Percentiles rank a stretch among this genome's conserved stretches.
Evolutionary conservation across 2,329 filamentous ascomycete species (phyloP).

Genomic region (Didymella sp.): DNA sequence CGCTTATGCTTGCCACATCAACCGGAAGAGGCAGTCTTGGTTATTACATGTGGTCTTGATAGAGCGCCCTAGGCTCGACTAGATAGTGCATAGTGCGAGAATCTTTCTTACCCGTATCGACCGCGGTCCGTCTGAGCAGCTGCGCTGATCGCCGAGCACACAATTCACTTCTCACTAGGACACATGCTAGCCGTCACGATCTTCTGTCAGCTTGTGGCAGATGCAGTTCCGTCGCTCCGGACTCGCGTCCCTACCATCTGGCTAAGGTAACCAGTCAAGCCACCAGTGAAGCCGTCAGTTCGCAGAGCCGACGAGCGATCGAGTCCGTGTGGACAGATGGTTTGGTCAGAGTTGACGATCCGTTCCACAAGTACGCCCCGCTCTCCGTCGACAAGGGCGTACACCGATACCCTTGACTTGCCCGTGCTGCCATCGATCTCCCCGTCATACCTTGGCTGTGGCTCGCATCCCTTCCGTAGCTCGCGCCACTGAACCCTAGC

Average conservation of each 20-base stretch:
- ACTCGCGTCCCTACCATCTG: slow-evolving; percentile 27
- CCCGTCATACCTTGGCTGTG: slow-evolving; percentile 43
- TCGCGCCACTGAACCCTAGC: slow-evolving; percentile 41
- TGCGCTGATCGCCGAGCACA: slow-evolving; percentile 36
- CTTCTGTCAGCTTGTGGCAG: slow-evolving; percentile 18
- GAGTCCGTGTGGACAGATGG: slow-evolving; percentile 27
- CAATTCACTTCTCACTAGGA: slow-evolving; percentile 30
- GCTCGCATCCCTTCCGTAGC: slow-evolving; percentile 48
- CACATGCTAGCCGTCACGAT: slow-evolving; percentile 21
- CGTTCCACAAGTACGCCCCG: slow-evolving; percentile 47
- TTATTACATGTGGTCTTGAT: slow-evolving; percentile 36
- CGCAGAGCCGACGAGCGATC: slow-evolving; percentile 17
- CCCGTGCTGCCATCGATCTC: slow-evolving; percentile 47
- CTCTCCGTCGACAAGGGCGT: slow-evolving; percentile 40
- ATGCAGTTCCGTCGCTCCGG: slow-evolving; percentile 35
- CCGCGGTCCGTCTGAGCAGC: slow-evolving; percentile 25
- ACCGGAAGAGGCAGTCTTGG: slow-evolving; percentile 43
- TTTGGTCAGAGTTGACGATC: slow-evolving; percentile 37
- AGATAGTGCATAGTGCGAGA: slow-evolving; percentile 3
- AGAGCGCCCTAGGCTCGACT: slow-evolving; percentile 20
- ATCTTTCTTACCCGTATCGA: slow-evolving; percentile 26
- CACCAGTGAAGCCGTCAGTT: slow-evolving; percentile 18
- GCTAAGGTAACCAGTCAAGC: slow-evolving; percentile 23
- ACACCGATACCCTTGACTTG: slow-evolving; percentile 32
- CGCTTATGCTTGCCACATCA: slow-evolving; percentile 47